Conservation (phyloP, 2,329 filamentous ascomycete genomes). For the Aplosporella prunicola region DNA sequence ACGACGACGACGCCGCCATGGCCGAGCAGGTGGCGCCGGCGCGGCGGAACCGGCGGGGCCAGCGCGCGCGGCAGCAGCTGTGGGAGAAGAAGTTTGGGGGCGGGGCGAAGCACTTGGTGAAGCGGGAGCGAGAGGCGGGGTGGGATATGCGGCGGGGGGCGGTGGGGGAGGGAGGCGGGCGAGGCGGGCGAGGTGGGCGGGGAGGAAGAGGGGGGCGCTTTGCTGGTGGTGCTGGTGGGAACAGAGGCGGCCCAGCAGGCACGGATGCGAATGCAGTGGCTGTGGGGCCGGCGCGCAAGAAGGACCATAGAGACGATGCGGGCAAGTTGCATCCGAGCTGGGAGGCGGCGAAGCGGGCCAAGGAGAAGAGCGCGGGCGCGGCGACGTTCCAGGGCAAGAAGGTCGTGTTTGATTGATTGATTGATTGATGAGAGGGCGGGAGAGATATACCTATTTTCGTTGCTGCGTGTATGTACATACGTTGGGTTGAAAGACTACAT, state of each 20-base stretch:
- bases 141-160: constrained; percentile 53
- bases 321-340: constrained; percentile 55
- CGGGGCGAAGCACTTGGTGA: constrained; percentile 57
- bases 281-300: constrained; percentile 19
- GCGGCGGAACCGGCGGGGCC: constrained; percentile 66
- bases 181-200: constrained; percentile 13
- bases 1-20: constrained; percentile 46
- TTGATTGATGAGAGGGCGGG: no score
- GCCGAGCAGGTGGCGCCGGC: constrained; percentile 40
- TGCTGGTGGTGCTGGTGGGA: no score
- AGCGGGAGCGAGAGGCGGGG: constrained; percentile 39
- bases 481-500: no score
- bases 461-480: no score
- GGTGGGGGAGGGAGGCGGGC: constrained; percentile 15
- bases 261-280: constrained; percentile 26
- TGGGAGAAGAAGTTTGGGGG: constrained; percentile 72
- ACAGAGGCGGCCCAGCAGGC: constrained; percentile 17
- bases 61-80: constrained; percentile 67
- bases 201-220: no score
- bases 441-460: no score
- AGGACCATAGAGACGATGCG: constrained; percentile 34
- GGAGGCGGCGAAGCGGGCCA: constrained; percentile 52
- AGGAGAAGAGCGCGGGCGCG: constrained; percentile 40
- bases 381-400: constrained; percentile 52
- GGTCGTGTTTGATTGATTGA: constrained; percentile 53